phyloP scores from a whole-genome alignment of 768 basidiomycete genomes.

The Zangia roseola region DNA sequence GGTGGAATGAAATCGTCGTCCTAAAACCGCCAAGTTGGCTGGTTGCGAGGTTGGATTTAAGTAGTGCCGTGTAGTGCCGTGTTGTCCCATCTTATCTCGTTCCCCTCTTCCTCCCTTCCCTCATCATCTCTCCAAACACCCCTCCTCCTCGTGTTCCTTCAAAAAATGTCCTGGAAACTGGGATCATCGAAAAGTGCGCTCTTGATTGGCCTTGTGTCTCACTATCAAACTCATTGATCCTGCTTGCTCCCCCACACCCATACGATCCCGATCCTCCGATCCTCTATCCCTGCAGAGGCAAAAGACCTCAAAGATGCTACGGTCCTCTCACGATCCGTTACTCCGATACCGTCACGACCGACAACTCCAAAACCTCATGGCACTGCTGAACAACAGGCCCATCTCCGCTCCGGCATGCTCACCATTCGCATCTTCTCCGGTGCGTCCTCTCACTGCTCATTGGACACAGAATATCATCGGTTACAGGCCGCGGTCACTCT shows the following conservation, averaged over 20 bases:
- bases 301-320: slow-evolving; percentile 75
- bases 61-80: slow-evolving; percentile 9
- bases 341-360: slow-evolving; percentile 81
- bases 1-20: no score
- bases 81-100: slow-evolving; percentile 9
- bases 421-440: slow-evolving; percentile 96
- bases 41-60: neutral
- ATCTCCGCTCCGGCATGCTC: slow-evolving; percentile 86
- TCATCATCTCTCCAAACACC: neutral
- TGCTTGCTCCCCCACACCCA: neutral
- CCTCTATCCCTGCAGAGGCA: slow-evolving; percentile 42
- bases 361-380: slow-evolving; percentile 65
- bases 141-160: neutral
- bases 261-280: slow-evolving; percentile 7
- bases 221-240: no score
- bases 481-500: slow-evolving; percentile 70
- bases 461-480: neutral
- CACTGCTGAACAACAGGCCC: slow-evolving; percentile 44
- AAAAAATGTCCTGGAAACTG: slow-evolving; percentile 58
- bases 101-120: neutral
- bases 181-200: slow-evolving; percentile 38
- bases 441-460: slow-evolving; percentile 34
- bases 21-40: no score
- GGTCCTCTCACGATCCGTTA: slow-evolving; percentile 71
- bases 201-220: neutral